phyloP scores from a whole-genome alignment of 1,139 yeast genomes.

The Diutina scorzettiae region DNA sequence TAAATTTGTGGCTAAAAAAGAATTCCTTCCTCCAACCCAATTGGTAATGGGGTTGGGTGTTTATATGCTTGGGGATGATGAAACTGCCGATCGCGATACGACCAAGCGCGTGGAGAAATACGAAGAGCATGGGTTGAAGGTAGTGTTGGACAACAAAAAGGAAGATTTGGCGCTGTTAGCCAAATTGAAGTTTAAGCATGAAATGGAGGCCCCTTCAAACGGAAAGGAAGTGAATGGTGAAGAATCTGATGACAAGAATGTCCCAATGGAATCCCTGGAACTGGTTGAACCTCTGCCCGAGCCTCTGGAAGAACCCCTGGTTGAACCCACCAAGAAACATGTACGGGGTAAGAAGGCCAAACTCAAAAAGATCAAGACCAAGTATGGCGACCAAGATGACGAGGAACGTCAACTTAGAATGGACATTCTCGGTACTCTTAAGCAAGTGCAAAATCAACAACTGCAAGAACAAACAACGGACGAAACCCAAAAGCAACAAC shows the following conservation, averaged over 20 bases:
- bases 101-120: slow-evolving; percentile 26
- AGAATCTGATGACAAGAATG: slow-evolving; percentile 7
- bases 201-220: neutral
- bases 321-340: slow-evolving; percentile 7
- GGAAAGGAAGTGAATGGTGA: slow-evolving; percentile 10
- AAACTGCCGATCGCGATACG: slow-evolving; percentile 30
- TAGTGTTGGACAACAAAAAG: slow-evolving; percentile 25
- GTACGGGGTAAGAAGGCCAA: slow-evolving; percentile 82
- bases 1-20: slow-evolving; percentile 43
- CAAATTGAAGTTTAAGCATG: slow-evolving; percentile 7
- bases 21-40: slow-evolving; percentile 67
- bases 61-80: slow-evolving; percentile 58
- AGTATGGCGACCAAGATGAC: slow-evolving; percentile 87
- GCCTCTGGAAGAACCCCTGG: neutral
- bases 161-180: slow-evolving; percentile 15
- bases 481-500: slow-evolving; percentile 15
- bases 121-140: slow-evolving; percentile 34
- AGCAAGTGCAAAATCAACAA: slow-evolving; percentile 32
- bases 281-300: neutral
- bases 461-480: slow-evolving; percentile 11
- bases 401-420: slow-evolving; percentile 66
- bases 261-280: slow-evolving; percentile 9
- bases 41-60: slow-evolving; percentile 85
- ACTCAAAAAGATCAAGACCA: slow-evolving; percentile 67
- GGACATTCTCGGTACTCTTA: slow-evolving; percentile 75